Base-by-base conservation (phyloP, 169 alveolate genomes). In the Cryptosporidium bovis region DNA sequence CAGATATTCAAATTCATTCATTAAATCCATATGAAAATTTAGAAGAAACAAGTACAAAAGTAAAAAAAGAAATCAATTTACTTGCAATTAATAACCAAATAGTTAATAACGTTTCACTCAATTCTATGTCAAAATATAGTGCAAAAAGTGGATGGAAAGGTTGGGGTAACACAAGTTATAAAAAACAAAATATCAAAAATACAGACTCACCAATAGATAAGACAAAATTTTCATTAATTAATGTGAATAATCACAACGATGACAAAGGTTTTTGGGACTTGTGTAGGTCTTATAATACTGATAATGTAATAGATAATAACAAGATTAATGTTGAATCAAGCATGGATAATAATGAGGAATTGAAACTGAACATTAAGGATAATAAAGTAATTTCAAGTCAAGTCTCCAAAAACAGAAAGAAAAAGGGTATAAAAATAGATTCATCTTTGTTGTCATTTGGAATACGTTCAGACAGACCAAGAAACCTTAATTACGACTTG, bases 201-300 rank as follows among this genome's bases (percentile, higher is more conserved):
- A 18, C 60, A 6, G 10, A 15, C 12, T 20, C 7, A 2, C 13
- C 62, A 65, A 36, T 3, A 29, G 27, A 50, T 24, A 18, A 46
- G 0, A 20, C 46, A 20, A 0, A 50, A 67, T 40, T 40, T 8
- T 40, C 48, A 40, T 8, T 6, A 8, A 40, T 40, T 40, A 40
- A 40, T 8, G 48, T 8, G 48, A 40, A 40, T 40, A 6, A 40
- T 1, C 10, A 8, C 1, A 8, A 40, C 10, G 48, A 40, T 34
- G 33, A 71, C 50, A 29, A 51, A 15, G 84, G 84, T 33, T 71
- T 71, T 24, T 71, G 84, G 84, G 84, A 71, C n/a, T 24, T 71
- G 58, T 56, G 53, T 62, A 53, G 29, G 0, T 62, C 68, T 0
- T 5, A 62, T 15, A 16, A 18, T 33, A 62, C 10, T 6, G 33